These are phyloP conservation scores for Botrytis tulipae DNA, from an alignment of 2,329 filamentous ascomycete genomes.

Conservation along the genomic window DNA sequence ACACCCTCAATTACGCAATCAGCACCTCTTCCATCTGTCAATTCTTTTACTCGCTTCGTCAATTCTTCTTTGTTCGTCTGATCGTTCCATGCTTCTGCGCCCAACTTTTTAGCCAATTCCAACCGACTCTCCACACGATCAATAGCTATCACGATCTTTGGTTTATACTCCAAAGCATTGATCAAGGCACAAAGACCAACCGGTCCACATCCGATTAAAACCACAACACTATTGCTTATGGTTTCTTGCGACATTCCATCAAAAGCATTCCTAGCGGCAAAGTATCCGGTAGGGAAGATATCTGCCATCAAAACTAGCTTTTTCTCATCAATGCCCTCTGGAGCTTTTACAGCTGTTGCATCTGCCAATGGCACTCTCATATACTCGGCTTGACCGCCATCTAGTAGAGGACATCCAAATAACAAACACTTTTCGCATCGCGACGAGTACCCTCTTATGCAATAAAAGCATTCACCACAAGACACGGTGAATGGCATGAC, in stretches of 20 bases:
- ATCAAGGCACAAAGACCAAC: constrained; percentile 83
- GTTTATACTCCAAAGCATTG: constrained; percentile 71
- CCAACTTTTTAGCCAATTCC: constrained; percentile 68
- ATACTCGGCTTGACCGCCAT: constrained; percentile 81
- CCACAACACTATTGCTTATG: constrained; percentile 65
- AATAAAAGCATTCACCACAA: constrained; percentile 81
- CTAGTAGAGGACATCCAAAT: constrained; percentile 67
- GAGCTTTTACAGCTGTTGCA: constrained; percentile 73
- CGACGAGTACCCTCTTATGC: constrained; percentile 71
- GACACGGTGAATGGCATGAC: constrained; percentile 83
- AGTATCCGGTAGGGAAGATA: constrained; percentile 86
- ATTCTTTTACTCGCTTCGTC: constrained; percentile 66
- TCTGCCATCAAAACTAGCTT: constrained; percentile 86
- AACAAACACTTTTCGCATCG: constrained; percentile 69
- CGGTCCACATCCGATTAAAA: constrained; percentile 81
- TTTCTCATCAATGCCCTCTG: constrained; percentile 68
- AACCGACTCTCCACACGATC: constrained; percentile 76
- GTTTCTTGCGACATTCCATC: constrained; percentile 54
- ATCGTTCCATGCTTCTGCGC: constrained; percentile 83
- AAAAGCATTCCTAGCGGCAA: constrained; percentile 77
- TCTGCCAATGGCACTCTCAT: constrained; percentile 80
- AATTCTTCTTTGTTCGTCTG: constrained; percentile 61
- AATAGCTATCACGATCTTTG: constrained; percentile 73
- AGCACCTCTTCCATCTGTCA: constrained; percentile 77
- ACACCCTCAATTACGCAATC: constrained; percentile 83